Conservation (phyloP, 148 eudicot genomes). For the Silene latifolia region DNA sequence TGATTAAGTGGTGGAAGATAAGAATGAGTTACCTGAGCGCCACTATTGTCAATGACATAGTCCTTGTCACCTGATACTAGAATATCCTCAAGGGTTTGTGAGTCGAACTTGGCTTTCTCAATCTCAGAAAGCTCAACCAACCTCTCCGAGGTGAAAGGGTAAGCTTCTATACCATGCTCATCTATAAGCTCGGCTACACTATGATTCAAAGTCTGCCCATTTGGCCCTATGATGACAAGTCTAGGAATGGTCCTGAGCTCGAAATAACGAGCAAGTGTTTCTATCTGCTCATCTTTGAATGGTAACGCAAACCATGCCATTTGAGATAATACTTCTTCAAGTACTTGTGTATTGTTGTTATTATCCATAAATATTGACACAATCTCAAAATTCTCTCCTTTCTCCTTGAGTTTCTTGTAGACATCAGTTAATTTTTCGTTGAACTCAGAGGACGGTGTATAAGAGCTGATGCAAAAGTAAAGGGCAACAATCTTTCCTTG, state of each 20-base stretch:
- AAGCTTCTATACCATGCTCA: constrained; percentile 38
- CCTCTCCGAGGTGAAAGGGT: constrained; percentile 42
- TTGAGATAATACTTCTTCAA: constrained; percentile 6
- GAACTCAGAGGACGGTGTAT: constrained; percentile 35
- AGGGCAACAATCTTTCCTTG: constrained; percentile 47
- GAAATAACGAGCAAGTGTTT: constrained; percentile 40
- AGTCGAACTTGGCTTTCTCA: constrained; percentile 34
- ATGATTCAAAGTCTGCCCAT: constrained; percentile 39
- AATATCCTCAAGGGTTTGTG: constrained; percentile 41
- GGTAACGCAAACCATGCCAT: constrained; percentile 39
- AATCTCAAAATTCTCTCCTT: constrained; percentile 44
- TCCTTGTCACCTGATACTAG: constrained; percentile 33
- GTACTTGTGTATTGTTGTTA: constrained; percentile 30
- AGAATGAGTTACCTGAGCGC: constrained; percentile 28
- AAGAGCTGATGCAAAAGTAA: constrained; percentile 36
- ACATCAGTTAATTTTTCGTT: constrained; percentile 28
- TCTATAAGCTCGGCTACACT: constrained; percentile 35
- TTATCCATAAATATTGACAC: constrained; percentile 38
- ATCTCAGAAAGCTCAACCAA: constrained; percentile 42
- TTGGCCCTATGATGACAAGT: constrained; percentile 38
- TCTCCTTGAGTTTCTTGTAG: constrained; percentile 30
- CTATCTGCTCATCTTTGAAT: constrained; percentile 32
- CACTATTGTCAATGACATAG: constrained; percentile 33
- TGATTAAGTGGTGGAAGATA: too few relatives aligned
- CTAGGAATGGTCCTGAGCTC: constrained; percentile 39